Base-by-base conservation (phyloP, 108 stramenopile species). In the Skeletonema grethae region DNA sequence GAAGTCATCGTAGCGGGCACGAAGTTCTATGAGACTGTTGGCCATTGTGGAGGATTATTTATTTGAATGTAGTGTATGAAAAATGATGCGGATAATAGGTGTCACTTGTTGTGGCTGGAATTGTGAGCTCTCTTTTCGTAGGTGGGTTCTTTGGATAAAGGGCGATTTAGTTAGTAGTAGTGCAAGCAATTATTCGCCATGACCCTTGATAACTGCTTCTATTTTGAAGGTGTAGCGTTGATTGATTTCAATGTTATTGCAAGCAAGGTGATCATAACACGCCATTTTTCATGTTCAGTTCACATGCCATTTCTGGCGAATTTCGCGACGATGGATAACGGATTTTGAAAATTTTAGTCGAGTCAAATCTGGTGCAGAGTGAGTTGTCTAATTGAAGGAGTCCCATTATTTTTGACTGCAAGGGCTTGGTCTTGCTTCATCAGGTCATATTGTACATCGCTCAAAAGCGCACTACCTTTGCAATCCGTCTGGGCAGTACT, bases 1-100 rank as follows among this genome's bases (percentile, higher is more conserved):
- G 61, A 83, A 83, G 32, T 83, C 82, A 20, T 83, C 75, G 48
- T 75, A 83, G 0, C 57, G 60, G 34, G 61, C 63, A 3, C 73
- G 82, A n/a, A 83, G 73, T 45, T 83, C 82, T n/a, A 50, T 56
- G 12, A 67, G 67, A 72, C 65, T 66, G 57, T 66, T 66, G 50
- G 50, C 50, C 50, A 53, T 53, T 9, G 50, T 38, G 7, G 36
- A 36, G 22, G 50, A 10, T 43, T 53, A 8, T 53, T 28, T 28
- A 53, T 53, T 53, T 22, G 18, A 22, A 53, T 53, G 4, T 34
- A 7, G 32, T 2, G 8, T 28, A 28, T 28, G 50, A 53, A 43
- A 43, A 43, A 43, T 43, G 41, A 13, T 43, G 15, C 15, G 3
- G 38, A 9, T 9, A 2, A 38, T 7, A 36, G 10, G 36, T 43